Evolutionary conservation across 345 rosid genomes (phyloP).

Genomic region (Syzygium jambos): DNA sequence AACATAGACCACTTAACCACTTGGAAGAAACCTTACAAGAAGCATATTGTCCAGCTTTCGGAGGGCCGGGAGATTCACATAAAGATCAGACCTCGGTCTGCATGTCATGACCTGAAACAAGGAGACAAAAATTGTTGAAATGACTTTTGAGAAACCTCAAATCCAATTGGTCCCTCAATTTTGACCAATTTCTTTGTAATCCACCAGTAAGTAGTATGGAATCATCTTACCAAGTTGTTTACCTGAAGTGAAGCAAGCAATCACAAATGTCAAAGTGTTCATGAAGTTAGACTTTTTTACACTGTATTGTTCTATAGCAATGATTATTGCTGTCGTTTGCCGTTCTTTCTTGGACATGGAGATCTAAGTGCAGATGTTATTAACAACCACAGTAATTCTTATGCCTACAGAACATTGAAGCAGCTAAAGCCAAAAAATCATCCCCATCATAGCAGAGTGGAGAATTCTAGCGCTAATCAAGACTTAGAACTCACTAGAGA

Average conservation of each 20-base stretch:
- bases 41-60: conserved; percentile 94
- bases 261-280: neutral
- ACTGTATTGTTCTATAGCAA: neutral
- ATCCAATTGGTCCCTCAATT: neutral
- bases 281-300: neutral
- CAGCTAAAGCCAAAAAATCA: neutral
- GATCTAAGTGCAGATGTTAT: neutral
- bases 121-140: neutral
- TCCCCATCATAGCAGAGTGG: neutral
- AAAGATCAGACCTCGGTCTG: conserved; percentile 86
- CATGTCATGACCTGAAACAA: conserved; percentile 87
- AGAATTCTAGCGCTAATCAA: neutral
- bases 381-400: neutral
- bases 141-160: neutral
- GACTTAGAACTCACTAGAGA: neutral
- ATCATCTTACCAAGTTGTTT: neutral
- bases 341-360: neutral
- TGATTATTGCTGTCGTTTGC: neutral
- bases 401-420: neutral
- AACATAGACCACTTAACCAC: neutral
- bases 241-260: neutral
- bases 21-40: conserved; percentile 45
- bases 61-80: conserved; percentile 85
- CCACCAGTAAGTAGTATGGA: neutral
- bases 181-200: neutral